Evolutionary conservation across 176 grass and related monocot genomes (phyloP), one percentile per base, ranked within the genome.

Genomic region (Avena insularis): DNA sequence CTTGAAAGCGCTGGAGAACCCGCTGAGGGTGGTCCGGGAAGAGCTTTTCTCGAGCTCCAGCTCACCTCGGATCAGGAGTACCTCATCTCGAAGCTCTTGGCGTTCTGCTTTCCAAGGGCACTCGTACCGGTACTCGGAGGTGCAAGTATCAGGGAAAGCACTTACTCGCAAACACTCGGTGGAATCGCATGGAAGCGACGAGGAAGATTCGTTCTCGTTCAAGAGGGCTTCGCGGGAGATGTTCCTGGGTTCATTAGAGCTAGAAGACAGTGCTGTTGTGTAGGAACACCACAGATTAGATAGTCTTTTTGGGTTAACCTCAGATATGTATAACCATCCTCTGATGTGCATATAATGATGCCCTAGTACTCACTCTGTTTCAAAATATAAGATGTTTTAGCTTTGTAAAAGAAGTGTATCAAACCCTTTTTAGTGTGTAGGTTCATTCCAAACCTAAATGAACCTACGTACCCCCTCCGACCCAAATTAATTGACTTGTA

Each of bases 1-100:
- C 71, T 78, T 96, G 84, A 96, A 89, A 88, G 96, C 93, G 0
- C 85, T 98, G 20, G 90, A 98, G 85, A 93, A 91, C 46, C 96
- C 93, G 0, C 86, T 98, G 36, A 88, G 75, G 77, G 92, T 98
- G 61, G 92, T 98, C 59, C 85, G 92, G 64, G 92, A 96, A 17
- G 96, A 95, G 62, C 71, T 86, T 29, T 27, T 12, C 9, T 75
- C 82, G 15, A 76, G 82, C 8, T 78, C 79, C 15, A 76, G 82
- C 75, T 87, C 95, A 21, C 71, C 75, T 90, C 90, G 76, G 8
- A 67, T 93, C 15, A 89, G 70, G 38, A 85, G 63, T 53, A 83
- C 88, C 75, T 95, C 96, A 65, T 92, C 80, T 68, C 85, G 85
- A 8, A 87, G 90, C 51, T 98, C 93, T 9, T 98, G 95, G 95